Base-by-base conservation (phyloP, 257 asterid species). In the Eustoma russellianum region DNA sequence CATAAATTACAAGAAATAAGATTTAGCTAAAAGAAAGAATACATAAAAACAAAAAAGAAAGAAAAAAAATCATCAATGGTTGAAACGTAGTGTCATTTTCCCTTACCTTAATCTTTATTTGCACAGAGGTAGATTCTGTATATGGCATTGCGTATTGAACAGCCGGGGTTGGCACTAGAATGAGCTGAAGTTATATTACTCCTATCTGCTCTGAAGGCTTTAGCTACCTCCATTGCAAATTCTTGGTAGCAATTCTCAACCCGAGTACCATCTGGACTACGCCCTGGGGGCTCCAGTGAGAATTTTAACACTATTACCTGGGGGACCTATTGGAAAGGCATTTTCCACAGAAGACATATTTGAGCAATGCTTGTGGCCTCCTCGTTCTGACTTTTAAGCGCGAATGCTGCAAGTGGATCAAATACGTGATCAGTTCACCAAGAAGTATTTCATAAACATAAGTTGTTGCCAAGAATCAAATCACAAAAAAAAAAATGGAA, bases 281-380 rank as follows among this genome's bases (percentile, higher is more conserved):
- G n/a, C n/a, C n/a, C n/a, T n/a, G n/a, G n/a, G n/a, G n/a, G n/a
- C n/a, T n/a, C 50, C 47, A 48, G 47, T 41, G 24, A n/a, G 52
- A n/a, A 57, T 50, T 40, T 59, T 50, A 52, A 46, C 38, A 28
- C 56, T 71, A 28, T 59, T 73, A 75, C 70, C 81, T 80, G 71
- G 93, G 77, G 70, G 94, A 83, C 68, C 78, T 81, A 58, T 76
- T 13, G 13, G 94, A 66, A 63, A 81, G 77, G 55, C 94, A 89
- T 76, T 70, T 78, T 63, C 96, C 94, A 10, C 97, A 90, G 5
- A 85, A 74, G 50, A 89, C 79, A 13, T 62, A 79, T 73, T 68
- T 81, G 77, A 90, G 77, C 74, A 83, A 60, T 41, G 79, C 49
- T 14, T 57, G 82, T 13, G 88, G 75, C 70, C 68, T 83, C 79